Evolutionary conservation across 2,329 filamentous ascomycete genomes (phyloP), one percentile per base, ranked within the genome.

Genomic region (Ascochyta pisi): DNA sequence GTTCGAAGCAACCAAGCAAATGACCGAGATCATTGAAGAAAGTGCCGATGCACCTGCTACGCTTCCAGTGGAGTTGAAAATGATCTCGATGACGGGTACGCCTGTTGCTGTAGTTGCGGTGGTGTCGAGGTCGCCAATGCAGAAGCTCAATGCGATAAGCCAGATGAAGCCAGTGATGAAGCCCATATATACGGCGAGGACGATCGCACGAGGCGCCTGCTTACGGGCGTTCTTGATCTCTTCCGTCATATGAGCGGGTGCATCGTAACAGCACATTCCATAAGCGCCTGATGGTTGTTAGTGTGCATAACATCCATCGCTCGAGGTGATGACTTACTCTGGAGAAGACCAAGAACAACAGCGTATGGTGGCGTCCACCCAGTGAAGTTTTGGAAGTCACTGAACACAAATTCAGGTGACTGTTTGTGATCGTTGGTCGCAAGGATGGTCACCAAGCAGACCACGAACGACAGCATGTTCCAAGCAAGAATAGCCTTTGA

Each of bases 391-490:
- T 84, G 79, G 56, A 85, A 84, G 24, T 83, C 79, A 15, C 66
- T 64, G 64, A 85, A 86, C 8, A 86, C 84, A 60, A 85, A 86
- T 23, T 76, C 77, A 2, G 83, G 76, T 0, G 79, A 71, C 59
- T 84, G 81, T 57, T 84, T 84, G 63, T 84, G 73, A 33, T 82
- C 78, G 57, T 84, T 85, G 16, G 74, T 79, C 2, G 82, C 81
- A 8, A 86, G 75, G 33, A 86, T 80, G 0, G 79, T 81, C 48
- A 82, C 75, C 35, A 83, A 74, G 38, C 83, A 79, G 29, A 83
- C 76, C 24, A 85, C 60, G 54, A 86, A 85, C 3, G 82, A 78
- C 5, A 72, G 60, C 27, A 86, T 77, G 54, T 85, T 86, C 79
- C 82, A 84, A 43, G 82, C 66, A 4, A 85, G 73, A 15, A 83